Conservation (phyloP, 768 basidiomycete genomes). For the Podaxis pistillaris region DNA sequence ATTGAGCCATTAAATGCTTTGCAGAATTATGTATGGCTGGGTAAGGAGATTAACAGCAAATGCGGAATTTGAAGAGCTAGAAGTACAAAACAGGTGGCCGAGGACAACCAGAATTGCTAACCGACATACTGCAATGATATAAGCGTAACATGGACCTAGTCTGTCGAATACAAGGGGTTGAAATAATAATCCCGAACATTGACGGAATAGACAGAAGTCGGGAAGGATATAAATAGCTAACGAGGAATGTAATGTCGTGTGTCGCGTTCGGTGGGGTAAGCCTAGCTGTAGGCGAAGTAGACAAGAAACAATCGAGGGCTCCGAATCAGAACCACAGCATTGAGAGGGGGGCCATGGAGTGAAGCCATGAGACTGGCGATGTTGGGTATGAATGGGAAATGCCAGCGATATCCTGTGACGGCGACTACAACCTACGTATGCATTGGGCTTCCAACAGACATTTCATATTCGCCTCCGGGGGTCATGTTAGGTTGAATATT, state of each 20-base stretch:
- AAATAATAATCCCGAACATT: neutral
- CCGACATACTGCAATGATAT: neutral
- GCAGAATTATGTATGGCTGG: neutral
- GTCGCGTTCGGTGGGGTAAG: neutral
- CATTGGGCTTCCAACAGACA: conserved; percentile 25
- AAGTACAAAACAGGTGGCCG: neutral
- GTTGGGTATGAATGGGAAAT: neutral
- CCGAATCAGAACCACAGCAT: neutral
- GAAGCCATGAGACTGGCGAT: neutral
- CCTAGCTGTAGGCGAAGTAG: neutral
- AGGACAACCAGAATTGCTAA: neutral
- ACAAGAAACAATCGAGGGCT: neutral
- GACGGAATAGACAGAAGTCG: neutral
- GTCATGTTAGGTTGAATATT: conserved; percentile 12
- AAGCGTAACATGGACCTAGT: neutral
- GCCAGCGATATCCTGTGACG: neutral
- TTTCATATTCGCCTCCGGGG: conserved; percentile 18
- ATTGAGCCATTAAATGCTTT: neutral
- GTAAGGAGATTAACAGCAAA: neutral
- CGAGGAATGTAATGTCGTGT: neutral
- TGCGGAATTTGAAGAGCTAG: neutral
- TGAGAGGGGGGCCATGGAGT: neutral
- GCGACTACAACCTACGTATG: conserved; percentile 14
- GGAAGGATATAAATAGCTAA: conserved; percentile 10
- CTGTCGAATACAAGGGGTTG: neutral